Conservation (phyloP, 495 filamentous ascomycete species). For the Acidiella bohemica region DNA sequence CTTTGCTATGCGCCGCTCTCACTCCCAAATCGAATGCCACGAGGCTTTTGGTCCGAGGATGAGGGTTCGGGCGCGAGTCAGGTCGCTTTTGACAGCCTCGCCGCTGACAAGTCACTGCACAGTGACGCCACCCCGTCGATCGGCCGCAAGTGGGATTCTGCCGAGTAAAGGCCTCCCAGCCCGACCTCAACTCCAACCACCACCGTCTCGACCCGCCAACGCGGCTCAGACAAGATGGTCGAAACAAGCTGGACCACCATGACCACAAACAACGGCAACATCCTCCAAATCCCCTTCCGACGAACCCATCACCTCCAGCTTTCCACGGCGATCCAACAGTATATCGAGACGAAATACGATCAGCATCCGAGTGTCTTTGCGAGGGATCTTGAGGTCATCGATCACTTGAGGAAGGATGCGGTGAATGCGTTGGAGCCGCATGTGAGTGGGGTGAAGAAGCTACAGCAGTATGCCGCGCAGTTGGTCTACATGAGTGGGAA, state of each 20-base stretch:
- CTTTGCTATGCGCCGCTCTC: too few relatives aligned
- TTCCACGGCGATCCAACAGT: constrained; percentile 74
- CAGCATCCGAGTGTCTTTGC: constrained; percentile 97
- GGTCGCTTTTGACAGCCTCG: too few relatives aligned
- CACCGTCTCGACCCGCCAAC: too few relatives aligned
- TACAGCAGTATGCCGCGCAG: constrained; percentile 82
- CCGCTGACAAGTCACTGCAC: too few relatives aligned
- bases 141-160: too few relatives aligned
- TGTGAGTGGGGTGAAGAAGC: constrained; percentile 71
- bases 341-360: constrained; percentile 98
- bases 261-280: constrained; percentile 27
- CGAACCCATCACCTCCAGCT: constrained; percentile 64
- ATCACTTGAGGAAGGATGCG: constrained; percentile 66
- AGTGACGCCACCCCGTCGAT: too few relatives aligned
- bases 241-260: constrained; percentile 5
- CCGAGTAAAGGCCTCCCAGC: too few relatives aligned
- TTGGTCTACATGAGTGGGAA: constrained; percentile 89
- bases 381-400: constrained; percentile 75
- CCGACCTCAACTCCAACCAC: too few relatives aligned
- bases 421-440: constrained; percentile 81
- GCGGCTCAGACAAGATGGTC: not conserved
- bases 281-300: constrained; percentile 67
- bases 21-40: too few relatives aligned
- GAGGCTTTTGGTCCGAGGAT: too few relatives aligned
- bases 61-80: too few relatives aligned